Base-by-base conservation (phyloP, 805 yeast species). In the Candida khao-thaluensis region DNA sequence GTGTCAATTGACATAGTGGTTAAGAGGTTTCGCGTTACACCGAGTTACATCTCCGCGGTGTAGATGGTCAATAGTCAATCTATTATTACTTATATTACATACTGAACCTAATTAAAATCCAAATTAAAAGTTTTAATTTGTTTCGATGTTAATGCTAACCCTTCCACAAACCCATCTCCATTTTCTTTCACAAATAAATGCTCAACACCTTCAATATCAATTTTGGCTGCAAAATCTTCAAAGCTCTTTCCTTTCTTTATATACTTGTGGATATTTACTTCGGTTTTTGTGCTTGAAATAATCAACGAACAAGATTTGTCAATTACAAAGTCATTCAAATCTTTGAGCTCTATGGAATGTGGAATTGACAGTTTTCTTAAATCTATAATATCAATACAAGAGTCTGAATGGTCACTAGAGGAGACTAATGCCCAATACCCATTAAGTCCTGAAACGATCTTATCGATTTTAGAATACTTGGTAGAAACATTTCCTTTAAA, bases 341-440 rank as follows among this genome's bases (percentile, higher is more conserved):
- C 43, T 21, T 47, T 52, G 1, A 51, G 49, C 17, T 57, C 59
- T 8, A 69, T 50, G 11, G 62, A 41, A 38, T 64, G 60, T 12
- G 51, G 49, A 14, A 49, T 28, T 2, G 40, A 29, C 28, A 54
- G 52, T 44, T 76, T 75, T 44, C 82, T 61, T 48, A 79, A 58
- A 52, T 78, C 81, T 60, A 77, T 62, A 2, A 78, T 53, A 15
- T 68, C 69, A 7, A 76, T 41, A 4, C 47, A 30, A 15, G 53
- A 45, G 2, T 41, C 40, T 6, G 6, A 5, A 12, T n/a, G n/a
- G 14, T 52, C 61, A 3, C 51, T 37, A 3, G 53, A 38, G 7
- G 56, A 51, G 2, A 60, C 72, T 30, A 73, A 53, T 14, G 83
- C 52, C 74, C 82, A 79, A 54, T 77, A 81, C 1, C 91, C 91